Evolutionary conservation across 345 rosid species (phyloP).

Genomic region (Rhodamnia argentea): DNA sequence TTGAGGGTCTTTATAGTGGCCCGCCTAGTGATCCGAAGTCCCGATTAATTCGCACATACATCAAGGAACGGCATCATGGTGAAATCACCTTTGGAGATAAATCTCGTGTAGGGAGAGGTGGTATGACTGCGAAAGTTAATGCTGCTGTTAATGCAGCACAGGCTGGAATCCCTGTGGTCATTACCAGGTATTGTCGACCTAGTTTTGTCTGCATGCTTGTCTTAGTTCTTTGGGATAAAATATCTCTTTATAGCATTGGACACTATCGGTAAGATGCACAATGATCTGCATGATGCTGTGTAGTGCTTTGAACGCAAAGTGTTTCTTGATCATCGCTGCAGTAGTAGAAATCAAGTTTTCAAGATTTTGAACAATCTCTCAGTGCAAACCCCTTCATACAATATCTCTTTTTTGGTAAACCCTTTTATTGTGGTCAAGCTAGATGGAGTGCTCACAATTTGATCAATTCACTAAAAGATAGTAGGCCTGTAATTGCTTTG

Average conservation of each 20-base stretch:
- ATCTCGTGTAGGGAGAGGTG: conserved; percentile 98
- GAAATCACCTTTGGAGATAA: conserved; percentile 97
- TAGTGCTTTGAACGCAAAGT: neutral
- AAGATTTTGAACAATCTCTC: neutral
- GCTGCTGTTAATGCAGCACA: conserved; percentile 91
- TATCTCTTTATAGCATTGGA: neutral
- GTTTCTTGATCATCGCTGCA: neutral
- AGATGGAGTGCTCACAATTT: neutral
- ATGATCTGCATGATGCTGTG: neutral
- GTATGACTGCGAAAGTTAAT: conserved; percentile 97
- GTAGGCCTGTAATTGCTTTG: neutral
- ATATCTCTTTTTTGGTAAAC: neutral
- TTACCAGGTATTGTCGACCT: conserved; percentile 54
- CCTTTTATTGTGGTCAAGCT: neutral
- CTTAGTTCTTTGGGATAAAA: neutral
- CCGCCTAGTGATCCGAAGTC: conserved; percentile 93
- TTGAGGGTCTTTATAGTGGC: conserved; percentile 92
- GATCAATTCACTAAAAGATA: neutral
- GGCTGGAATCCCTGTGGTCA: conserved; percentile 91
- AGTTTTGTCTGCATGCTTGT: neutral
- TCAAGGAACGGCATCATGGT: conserved; percentile 67
- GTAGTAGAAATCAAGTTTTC: neutral
- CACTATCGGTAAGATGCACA: neutral
- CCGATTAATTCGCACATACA: conserved; percentile 76
- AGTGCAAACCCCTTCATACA: neutral